Conservation (phyloP, 78 protist genomes). For the Polysphondylium violaceum region DNA sequence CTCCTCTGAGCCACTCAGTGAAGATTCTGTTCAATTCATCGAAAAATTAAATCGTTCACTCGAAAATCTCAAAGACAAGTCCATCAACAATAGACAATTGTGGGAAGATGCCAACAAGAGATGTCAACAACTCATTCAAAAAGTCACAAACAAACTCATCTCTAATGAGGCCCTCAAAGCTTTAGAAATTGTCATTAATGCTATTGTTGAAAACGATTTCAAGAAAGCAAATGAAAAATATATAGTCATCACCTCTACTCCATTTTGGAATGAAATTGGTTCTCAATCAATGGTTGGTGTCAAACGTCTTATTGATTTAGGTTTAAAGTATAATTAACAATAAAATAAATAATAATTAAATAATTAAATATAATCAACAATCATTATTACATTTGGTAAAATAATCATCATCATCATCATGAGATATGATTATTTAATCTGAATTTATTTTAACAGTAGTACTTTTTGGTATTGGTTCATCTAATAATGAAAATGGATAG, state of each 20-base stretch:
- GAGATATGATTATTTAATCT: neutral
- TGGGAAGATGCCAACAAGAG: slow-evolving; percentile 61
- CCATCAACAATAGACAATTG: slow-evolving; percentile 6
- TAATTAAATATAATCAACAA: too few relatives aligned
- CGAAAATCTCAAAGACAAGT: neutral
- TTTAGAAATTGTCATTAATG: slow-evolving; percentile 5
- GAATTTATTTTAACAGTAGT: slow-evolving; percentile 7
- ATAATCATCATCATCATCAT: too few relatives aligned
- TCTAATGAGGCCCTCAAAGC: slow-evolving; percentile 52
- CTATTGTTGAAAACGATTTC: slow-evolving; percentile 45
- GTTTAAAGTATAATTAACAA: slow-evolving; percentile 22
- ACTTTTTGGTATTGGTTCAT: slow-evolving; percentile 18
- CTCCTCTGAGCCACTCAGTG: neutral
- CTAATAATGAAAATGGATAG: slow-evolving; percentile 31
- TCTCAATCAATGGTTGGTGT: slow-evolving; percentile 75
- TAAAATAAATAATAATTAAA: too few relatives aligned
- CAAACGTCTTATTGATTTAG: slow-evolving; percentile 73
- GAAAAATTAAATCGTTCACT: slow-evolving; percentile 4
- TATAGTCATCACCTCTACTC: slow-evolving; percentile 43
- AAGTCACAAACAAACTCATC: slow-evolving; percentile 39
- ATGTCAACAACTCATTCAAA: slow-evolving; percentile 35
- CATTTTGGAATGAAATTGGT: slow-evolving; percentile 63
- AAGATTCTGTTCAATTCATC: neutral
- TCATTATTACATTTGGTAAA: too few relatives aligned
- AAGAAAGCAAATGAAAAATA: slow-evolving; percentile 52